Evolutionary conservation across 768 basidiomycete genomes (phyloP).

Genomic region (Austroboletus eburneus): DNA sequence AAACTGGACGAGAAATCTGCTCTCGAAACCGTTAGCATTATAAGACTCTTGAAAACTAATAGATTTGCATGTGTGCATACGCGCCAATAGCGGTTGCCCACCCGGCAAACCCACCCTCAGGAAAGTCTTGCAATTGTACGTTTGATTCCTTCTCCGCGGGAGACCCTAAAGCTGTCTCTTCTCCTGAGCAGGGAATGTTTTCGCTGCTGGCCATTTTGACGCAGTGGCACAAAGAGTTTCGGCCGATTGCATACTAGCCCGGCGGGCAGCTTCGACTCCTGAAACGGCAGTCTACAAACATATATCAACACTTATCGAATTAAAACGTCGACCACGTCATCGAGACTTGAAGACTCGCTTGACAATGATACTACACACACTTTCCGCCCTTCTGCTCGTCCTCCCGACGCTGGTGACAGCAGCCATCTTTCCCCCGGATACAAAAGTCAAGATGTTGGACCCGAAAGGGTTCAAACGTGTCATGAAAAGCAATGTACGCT

Average conservation of each 20-base stretch:
- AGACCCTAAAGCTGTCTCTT: no score
- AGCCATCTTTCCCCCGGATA: slow-evolving; percentile 45
- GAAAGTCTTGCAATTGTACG: slow-evolving; percentile 9
- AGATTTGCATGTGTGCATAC: slow-evolving; percentile 15
- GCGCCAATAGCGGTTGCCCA: slow-evolving; percentile 32
- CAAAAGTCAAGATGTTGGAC: slow-evolving; percentile 71
- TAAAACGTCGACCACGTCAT: neutral
- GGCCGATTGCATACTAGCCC: no score
- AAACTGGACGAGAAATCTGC: slow-evolving; percentile 37
- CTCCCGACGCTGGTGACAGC: slow-evolving; percentile 39
- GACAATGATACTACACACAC: slow-evolving; percentile 24
- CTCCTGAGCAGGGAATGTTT: no score
- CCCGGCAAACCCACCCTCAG: slow-evolving; percentile 27
- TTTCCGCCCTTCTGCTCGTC: slow-evolving; percentile 17
- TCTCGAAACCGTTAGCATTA: neutral
- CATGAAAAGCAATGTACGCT: slow-evolving; percentile 72
- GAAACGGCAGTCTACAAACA: no score
- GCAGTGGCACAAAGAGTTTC: no score
- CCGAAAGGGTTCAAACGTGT: slow-evolving; percentile 63
- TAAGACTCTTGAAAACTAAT: no score
- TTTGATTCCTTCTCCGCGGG: neutral
- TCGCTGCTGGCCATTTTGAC: no score
- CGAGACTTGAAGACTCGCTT: neutral
- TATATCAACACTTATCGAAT: no score
- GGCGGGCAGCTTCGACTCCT: no score